Base-by-base conservation (phyloP, 495 filamentous ascomycete genomes). In the Penicillium malachiteum region DNA sequence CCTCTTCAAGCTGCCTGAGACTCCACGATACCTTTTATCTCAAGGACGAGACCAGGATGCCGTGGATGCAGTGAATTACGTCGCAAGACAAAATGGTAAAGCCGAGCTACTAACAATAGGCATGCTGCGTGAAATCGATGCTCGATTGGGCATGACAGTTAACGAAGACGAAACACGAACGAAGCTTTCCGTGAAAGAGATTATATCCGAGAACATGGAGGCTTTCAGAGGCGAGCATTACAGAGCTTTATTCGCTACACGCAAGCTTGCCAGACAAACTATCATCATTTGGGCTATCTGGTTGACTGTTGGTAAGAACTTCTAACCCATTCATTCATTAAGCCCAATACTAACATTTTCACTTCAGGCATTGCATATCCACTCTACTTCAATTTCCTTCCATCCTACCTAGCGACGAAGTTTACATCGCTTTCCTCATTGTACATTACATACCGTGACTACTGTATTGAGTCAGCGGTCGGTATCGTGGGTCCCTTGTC, bases 361-460 rank as follows among this genome's bases (percentile, higher is more conserved):
- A n/a, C n/a, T 18, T 5, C 48, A 68, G 69, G 67, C 14, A 71
- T 73, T 21, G 70, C 58, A 30, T 71, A 71, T 48, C 70, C 70
- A 5, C 56, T 73, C 0, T 73, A 69, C 54, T 69, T 71, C 54
- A 63, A 63, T 18, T 73, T 71, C 38, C 60, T 73, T 41, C 64
- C 68, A 7, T 73, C 66, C 6, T 73, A 73, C 34, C 63, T 73
- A 2, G 66, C 64, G 11, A 68, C 62, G 0, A 64, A 69, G 10
- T 71, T 67, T 46, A 63, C 60, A 0, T 41, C 56, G 9, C 16
- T 61, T 55, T 60, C 62, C 8, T 73, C 70, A 8, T 52, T 69
- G 3, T 41, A 56, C 49, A 52, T 62, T 0, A 71, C 66, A 18
- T 73, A 71, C 48, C 62, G 63, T 1, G 64, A 69, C 56, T 73